Evolutionary conservation across 164 flowering plant species (phyloP), one percentile per base, ranked within the genome.

Genomic region (Annona squamosa): DNA sequence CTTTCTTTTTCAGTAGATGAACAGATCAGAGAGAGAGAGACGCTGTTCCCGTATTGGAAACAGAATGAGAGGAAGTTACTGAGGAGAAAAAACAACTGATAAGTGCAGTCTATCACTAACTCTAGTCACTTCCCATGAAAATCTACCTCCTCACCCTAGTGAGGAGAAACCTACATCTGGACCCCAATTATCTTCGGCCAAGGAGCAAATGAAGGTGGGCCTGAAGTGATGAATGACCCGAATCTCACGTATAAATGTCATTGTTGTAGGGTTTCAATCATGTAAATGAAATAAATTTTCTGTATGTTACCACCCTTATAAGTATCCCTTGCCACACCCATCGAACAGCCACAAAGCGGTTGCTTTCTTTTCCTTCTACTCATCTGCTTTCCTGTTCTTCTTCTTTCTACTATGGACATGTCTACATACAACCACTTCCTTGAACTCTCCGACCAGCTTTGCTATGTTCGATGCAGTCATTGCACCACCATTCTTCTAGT

Each of bases 381-480:
- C 46, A 63, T 37, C 13, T 12, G 45, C 1, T 44, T 57, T 13
- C 19, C 48, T 46, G 63, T 48, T 43, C 1, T 46, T 47, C 45
- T 59, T 48, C 17, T 45, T 17, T 52, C 57, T 45, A 3, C 3
- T 44, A 42, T 65, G n/a, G 79, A 61, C 7, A 88, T 90, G 96
- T 83, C 95, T 65, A 41, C 89, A 65, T 76, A 84, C 68, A 84
- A 86, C 72, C 85, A 83, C 69, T 78, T 87, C 37, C 81, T 90
- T 81, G 89, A 89, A 76, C 82, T 83, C 63, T 81, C 89, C 63
- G 95, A 90, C 18, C 91, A 91, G 77, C 85, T 94, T 71, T 91
- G 96, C 85, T 89, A 91, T 76, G 97, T 91, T 1, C 90, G 90
- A 78, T 94, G 98, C 81, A 90, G 94, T 62, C 86, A 82, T 76